Evolutionary conservation across 2,329 filamentous ascomycete genomes (phyloP).

Genomic region (Ophiostoma piceae): DNA sequence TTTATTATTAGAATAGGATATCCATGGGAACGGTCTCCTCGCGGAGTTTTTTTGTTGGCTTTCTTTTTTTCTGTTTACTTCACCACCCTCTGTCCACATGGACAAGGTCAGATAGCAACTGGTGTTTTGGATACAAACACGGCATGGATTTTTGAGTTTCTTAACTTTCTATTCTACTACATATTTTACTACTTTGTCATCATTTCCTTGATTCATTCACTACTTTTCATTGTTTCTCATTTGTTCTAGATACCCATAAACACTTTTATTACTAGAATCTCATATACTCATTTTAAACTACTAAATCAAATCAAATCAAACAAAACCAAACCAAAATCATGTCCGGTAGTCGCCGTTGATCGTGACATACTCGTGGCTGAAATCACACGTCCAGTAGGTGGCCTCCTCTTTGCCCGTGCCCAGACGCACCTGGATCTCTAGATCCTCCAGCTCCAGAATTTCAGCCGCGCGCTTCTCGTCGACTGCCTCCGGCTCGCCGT

Average conservation of each 20-base stretch:
- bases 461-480: conserved; percentile 71
- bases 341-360: conserved; percentile 19
- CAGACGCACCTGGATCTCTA: conserved; percentile 71
- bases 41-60: conserved; percentile 3
- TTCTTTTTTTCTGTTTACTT: background rate
- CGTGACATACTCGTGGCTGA: conserved; percentile 69
- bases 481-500: conserved; percentile 73
- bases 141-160: background rate
- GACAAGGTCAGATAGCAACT: background rate
- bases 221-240: background rate
- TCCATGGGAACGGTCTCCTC: background rate
- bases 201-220: background rate
- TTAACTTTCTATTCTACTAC: background rate
- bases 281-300: background rate
- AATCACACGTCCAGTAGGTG: conserved; percentile 80
- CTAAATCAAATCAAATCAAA: no score
- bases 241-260: conserved; percentile 3
- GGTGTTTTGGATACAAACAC: conserved; percentile 1
- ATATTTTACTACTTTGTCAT: background rate
- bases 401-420: conserved; percentile 65
- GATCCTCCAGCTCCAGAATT: conserved; percentile 70
- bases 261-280: background rate
- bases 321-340: conserved; percentile 29
- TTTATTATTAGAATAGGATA: conserved; percentile 7
- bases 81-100: background rate